These are phyloP conservation scores for Leccinum barrowsii DNA, from an alignment of 768 basidiomycete genomes.

Conservation along the genomic window DNA sequence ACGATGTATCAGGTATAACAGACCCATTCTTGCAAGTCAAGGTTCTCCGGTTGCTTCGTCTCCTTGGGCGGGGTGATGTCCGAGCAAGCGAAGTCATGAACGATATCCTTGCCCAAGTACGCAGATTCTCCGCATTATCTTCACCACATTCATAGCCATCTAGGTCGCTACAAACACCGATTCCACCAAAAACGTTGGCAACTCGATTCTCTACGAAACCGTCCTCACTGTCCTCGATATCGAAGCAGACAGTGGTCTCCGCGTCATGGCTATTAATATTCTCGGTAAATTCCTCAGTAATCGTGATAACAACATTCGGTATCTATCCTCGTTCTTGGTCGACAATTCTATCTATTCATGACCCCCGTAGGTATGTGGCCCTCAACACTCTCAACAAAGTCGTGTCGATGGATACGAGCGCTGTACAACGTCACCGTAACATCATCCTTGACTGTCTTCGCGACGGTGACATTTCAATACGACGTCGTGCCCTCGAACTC, in stretches of 20 bases:
- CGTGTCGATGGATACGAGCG: slow-evolving; percentile 95
- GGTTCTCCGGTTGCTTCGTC: slow-evolving; percentile 78
- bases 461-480: slow-evolving; percentile 99
- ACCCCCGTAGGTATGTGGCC: slow-evolving; percentile 77
- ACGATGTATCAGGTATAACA: slow-evolving; percentile 99
- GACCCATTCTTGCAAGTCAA: slow-evolving; percentile 96
- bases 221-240: slow-evolving; percentile 96
- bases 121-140: slow-evolving; percentile 3
- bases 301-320: slow-evolving; percentile 98
- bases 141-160: slow-evolving; percentile 1
- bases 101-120: slow-evolving; percentile 92
- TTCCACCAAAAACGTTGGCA: slow-evolving; percentile 95
- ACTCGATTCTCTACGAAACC: slow-evolving; percentile 96
- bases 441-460: slow-evolving; percentile 98
- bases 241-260: slow-evolving; percentile 90
- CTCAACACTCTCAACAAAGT: slow-evolving; percentile 98
- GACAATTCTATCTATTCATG: slow-evolving; percentile 4
- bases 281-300: slow-evolving; percentile 97
- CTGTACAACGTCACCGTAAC: slow-evolving; percentile 96
- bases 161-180: slow-evolving; percentile 99
- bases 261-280: slow-evolving; percentile 99
- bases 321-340: slow-evolving; percentile 20
- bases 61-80: slow-evolving; percentile 83
- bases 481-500: slow-evolving; percentile 91
- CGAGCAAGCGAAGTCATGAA: slow-evolving; percentile 96